Evolutionary conservation across 768 basidiomycete species (phyloP).

Genomic region (Boletus subcaerulescens): DNA sequence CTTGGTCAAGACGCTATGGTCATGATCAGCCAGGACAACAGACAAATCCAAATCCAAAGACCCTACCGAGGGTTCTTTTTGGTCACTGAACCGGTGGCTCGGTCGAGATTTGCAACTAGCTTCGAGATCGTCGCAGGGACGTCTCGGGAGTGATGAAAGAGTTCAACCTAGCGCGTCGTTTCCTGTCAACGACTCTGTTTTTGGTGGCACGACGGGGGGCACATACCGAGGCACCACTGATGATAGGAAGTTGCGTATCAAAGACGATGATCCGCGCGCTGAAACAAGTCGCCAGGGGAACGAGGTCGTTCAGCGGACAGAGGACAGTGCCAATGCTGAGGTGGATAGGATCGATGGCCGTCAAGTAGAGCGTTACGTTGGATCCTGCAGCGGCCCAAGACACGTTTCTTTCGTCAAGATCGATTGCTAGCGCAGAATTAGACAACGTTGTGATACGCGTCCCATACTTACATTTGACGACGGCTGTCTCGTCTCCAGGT

Average conservation of each 20-base stretch:
- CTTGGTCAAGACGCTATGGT: slow-evolving; percentile 76
- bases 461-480: slow-evolving; percentile 60
- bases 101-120: slow-evolving; percentile 76
- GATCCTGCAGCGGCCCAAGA: slow-evolving; percentile 90
- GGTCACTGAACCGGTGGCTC: slow-evolving; percentile 65
- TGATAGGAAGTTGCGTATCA: slow-evolving; percentile 88
- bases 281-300: slow-evolving; percentile 77
- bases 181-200: background rate
- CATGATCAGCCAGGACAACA: slow-evolving; percentile 4
- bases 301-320: slow-evolving; percentile 67
- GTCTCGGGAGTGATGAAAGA: slow-evolving; percentile 93
- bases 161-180: slow-evolving; percentile 59
- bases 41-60: background rate
- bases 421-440: slow-evolving; percentile 58
- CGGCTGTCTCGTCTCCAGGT: slow-evolving; percentile 87
- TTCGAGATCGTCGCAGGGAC: slow-evolving; percentile 86
- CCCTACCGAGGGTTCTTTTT: slow-evolving; percentile 78
- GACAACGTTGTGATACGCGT: background rate
- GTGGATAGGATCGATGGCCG: slow-evolving; percentile 81
- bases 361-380: slow-evolving; percentile 83
- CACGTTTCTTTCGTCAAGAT: slow-evolving; percentile 71
- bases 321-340: slow-evolving; percentile 87
- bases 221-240: slow-evolving; percentile 76
- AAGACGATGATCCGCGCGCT: slow-evolving; percentile 90
- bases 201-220: background rate